A percentile compares a stretch with the other conserved stretches of the same genome.
Conservation (phyloP, 179 eudicot species). For the Sideroxylon spinosum region DNA sequence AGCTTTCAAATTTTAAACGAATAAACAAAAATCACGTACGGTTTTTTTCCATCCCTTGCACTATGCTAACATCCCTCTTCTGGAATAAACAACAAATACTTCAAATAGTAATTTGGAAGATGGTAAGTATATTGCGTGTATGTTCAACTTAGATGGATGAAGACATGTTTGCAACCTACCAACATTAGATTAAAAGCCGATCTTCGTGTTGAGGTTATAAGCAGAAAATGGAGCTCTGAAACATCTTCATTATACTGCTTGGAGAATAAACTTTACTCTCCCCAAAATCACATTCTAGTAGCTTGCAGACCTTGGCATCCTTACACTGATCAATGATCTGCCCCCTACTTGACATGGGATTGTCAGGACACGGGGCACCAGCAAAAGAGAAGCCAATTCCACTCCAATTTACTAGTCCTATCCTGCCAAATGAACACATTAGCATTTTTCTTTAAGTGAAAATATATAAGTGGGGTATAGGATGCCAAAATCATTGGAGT, state of each 20-base stretch:
- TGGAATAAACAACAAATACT: slow-evolving; percentile 72
- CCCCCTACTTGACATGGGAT: slow-evolving; percentile 67
- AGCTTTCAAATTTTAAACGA: too few relatives aligned
- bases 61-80: slow-evolving; percentile 58
- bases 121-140: slow-evolving; percentile 87
- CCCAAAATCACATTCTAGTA: slow-evolving; percentile 69
- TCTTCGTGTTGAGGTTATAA: slow-evolving; percentile 84
- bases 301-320: slow-evolving; percentile 47
- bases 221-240: slow-evolving; percentile 81
- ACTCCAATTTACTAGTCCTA: slow-evolving; percentile 59
- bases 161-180: slow-evolving; percentile 89
- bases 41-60: slow-evolving; percentile 47
- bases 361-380: slow-evolving; percentile 79
- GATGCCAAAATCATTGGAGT: slow-evolving; percentile 75
- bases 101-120: slow-evolving; percentile 65
- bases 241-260: slow-evolving; percentile 84
- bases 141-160: slow-evolving; percentile 80
- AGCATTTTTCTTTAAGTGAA: slow-evolving; percentile 72
- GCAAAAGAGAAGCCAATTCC: slow-evolving; percentile 79
- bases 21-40: too few relatives aligned
- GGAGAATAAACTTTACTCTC: slow-evolving; percentile 86
- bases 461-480: slow-evolving; percentile 92
- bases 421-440: slow-evolving; percentile 76
- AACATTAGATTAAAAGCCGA: slow-evolving; percentile 85
- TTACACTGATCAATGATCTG: slow-evolving; percentile 68